Evolutionary conservation across 176 grass and related monocot species (phyloP).

Genomic region (Triticum urartu): DNA sequence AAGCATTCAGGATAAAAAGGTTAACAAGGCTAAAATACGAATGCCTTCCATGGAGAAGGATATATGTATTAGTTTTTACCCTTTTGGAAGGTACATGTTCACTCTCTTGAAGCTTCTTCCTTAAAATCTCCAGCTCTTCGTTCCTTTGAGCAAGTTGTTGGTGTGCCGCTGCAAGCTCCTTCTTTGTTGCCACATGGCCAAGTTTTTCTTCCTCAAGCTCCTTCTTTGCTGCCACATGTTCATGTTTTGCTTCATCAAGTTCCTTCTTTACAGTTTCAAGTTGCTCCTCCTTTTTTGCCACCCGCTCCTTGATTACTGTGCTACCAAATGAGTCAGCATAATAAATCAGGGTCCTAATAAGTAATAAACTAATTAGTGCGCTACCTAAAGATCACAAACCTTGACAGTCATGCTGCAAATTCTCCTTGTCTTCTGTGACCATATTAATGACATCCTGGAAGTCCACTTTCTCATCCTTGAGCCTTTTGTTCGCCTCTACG

Average conservation of each 20-base stretch:
- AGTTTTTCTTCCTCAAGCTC: neutral
- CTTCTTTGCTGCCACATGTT: neutral
- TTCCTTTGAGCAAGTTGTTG: neutral
- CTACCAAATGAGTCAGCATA: neutral
- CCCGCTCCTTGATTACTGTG: neutral
- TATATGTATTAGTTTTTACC: neutral
- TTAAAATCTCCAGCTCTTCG: neutral
- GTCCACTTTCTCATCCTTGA: slow-evolving; percentile 1
- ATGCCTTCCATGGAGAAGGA: too few relatives aligned
- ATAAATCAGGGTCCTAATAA: neutral
- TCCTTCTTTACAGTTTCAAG: neutral
- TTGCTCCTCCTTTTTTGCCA: neutral
- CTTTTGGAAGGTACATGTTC: neutral
- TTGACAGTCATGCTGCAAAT: neutral
- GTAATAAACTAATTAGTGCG: neutral
- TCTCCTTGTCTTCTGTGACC: neutral
- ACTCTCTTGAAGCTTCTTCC: slow-evolving; percentile 36
- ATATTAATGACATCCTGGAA: neutral
- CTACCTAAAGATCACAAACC: neutral
- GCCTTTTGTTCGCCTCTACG: neutral
- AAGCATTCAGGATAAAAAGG: neutral
- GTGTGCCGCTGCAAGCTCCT: neutral
- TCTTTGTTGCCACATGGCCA: neutral
- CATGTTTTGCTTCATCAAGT: neutral
- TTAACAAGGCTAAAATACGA: neutral